Evolutionary conservation across 225 moss, liverwort and hornwort genomes (phyloP).

Genomic region (Asterella californica): DNA sequence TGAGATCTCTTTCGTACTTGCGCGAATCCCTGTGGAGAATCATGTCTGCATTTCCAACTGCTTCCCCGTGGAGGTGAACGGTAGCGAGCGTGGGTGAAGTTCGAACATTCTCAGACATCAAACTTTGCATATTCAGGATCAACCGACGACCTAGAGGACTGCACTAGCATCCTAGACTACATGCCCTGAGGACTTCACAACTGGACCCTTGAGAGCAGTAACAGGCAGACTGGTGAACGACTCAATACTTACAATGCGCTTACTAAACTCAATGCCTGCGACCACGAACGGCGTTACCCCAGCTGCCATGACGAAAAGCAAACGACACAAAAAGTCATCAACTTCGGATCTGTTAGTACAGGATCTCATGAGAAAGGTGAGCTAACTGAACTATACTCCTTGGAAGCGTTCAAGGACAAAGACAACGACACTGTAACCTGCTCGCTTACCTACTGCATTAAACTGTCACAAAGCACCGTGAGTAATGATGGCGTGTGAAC

Average conservation of each 20-base stretch:
- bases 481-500: not conserved
- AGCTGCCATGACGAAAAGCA: constrained; percentile 49
- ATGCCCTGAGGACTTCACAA: not conserved
- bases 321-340: not conserved
- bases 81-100: too few species aligned
- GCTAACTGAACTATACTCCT: not conserved
- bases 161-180: not conserved
- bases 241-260: constrained; percentile 73
- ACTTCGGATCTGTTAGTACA: not conserved
- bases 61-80: too few species aligned
- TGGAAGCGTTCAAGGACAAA: not conserved
- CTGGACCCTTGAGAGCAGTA: not conserved
- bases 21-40: too few species aligned
- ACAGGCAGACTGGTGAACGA: not conserved
- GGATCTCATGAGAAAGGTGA: not conserved
- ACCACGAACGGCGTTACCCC: constrained; percentile 90
- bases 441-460: not conserved
- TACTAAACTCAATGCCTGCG: constrained; percentile 88
- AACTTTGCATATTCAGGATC: not conserved
- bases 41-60: too few species aligned
- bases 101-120: too few species aligned
- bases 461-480: not conserved
- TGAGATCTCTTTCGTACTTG: not conserved
- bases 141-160: not conserved
- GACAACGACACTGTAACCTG: not conserved